Percentiles rank a stretch among this genome's conserved stretches.
Evolutionary conservation across 2,329 filamentous ascomycete genomes (phyloP).

Genomic region (Diaporthe ampelina): DNA sequence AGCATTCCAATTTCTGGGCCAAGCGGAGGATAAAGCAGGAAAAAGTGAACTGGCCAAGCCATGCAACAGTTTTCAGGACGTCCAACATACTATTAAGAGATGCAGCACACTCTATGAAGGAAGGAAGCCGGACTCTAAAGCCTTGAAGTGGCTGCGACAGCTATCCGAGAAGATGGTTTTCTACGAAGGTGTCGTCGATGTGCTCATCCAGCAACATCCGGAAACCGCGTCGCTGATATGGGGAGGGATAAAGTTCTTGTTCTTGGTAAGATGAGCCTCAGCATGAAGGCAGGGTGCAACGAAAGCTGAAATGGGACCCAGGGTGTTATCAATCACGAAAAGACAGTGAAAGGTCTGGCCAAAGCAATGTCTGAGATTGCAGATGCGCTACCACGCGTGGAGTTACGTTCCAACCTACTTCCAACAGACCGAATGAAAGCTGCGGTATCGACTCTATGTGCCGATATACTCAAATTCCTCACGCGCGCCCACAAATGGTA

Average conservation of each 20-base stretch:
- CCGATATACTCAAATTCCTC: conserved; percentile 44
- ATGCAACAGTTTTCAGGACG: neutral
- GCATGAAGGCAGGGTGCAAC: neutral
- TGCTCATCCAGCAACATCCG: conserved; percentile 46
- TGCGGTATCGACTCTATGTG: conserved; percentile 41
- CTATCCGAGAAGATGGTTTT: neutral
- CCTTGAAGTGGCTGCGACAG: neutral
- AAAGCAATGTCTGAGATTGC: conserved; percentile 43
- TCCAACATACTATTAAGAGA: neutral
- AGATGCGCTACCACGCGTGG: conserved; percentile 41
- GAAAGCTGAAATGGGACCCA: neutral
- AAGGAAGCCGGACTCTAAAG: neutral
- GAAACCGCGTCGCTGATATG: conserved; percentile 46
- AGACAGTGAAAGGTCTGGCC: conserved; percentile 37
- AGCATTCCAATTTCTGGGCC: neutral
- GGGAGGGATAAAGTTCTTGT: conserved; percentile 47
- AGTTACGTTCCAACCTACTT: conserved; percentile 42
- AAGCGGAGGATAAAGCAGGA: too few species aligned
- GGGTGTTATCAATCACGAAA: conserved; percentile 12
- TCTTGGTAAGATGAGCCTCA: conserved; percentile 39
- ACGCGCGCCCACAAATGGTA: conserved; percentile 44
- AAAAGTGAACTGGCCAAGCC: neutral
- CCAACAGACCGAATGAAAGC: conserved; percentile 42
- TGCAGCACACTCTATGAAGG: neutral
- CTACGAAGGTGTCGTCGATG: conserved; percentile 41